phyloP scores from a whole-genome alignment of 331 rosid genomes.

The Erythrophleum ivorense region DNA sequence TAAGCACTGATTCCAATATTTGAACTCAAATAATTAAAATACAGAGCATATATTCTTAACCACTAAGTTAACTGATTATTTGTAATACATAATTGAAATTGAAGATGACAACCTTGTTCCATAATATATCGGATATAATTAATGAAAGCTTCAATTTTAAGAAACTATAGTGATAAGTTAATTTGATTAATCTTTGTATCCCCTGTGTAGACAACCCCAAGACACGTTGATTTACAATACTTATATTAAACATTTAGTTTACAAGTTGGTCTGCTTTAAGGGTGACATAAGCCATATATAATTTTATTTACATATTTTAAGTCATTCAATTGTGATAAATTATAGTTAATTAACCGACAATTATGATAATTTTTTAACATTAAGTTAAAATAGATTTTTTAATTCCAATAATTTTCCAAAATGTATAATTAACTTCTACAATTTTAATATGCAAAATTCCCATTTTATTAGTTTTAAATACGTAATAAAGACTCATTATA shows the following conservation, averaged over 20 bases:
- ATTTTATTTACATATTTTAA: not conserved
- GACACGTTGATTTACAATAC: not conserved
- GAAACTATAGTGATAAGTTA: not conserved
- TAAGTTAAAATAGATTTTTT: not conserved
- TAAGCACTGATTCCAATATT: too few species aligned
- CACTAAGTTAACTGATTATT: too few species aligned
- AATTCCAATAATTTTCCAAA: not conserved
- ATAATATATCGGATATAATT: not conserved
- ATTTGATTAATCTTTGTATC: not conserved
- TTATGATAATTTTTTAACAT: not conserved
- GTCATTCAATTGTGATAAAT: not conserved
- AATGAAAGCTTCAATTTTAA: not conserved
- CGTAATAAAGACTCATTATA: too few species aligned
- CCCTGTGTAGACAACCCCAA: not conserved
- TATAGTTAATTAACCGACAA: not conserved
- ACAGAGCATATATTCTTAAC: too few species aligned
- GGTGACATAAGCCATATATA: not conserved
- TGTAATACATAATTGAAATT: not conserved
- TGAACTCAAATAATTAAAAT: too few species aligned
- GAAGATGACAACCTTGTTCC: not conserved
- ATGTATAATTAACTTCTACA: too few species aligned
- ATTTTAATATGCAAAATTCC: too few species aligned
- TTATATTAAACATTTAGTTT: not conserved
- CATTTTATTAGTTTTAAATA: too few species aligned
- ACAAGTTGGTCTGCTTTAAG: not conserved